Evolutionary conservation across 2,329 filamentous ascomycete genomes (phyloP).

Genomic region (Elsinoe necatrix): DNA sequence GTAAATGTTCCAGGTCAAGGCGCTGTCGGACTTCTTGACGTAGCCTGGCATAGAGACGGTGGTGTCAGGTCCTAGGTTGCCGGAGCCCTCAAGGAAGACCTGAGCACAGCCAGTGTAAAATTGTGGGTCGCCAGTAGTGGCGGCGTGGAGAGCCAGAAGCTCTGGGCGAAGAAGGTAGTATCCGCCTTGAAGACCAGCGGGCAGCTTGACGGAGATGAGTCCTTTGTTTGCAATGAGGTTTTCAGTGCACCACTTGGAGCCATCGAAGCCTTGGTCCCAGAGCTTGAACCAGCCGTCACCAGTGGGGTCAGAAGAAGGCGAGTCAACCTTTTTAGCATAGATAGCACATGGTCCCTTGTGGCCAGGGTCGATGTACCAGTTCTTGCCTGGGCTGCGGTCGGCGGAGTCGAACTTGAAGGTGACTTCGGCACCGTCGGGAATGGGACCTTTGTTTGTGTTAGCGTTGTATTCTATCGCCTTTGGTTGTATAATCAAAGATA

Average conservation of each 20-base stretch:
- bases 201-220: conserved; percentile 54
- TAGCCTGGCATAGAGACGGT: conserved; percentile 61
- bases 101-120: conserved; percentile 68
- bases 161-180: conserved; percentile 66
- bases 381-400: conserved; percentile 47
- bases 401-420: conserved; percentile 60
- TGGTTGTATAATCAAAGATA: too few relatives aligned
- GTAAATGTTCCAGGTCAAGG: conserved; percentile 60
- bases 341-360: conserved; percentile 64
- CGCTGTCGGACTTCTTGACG: conserved; percentile 45
- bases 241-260: conserved; percentile 59
- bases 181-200: conserved; percentile 52
- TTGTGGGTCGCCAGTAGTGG: conserved; percentile 53
- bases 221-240: conserved; percentile 58
- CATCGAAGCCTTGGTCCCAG: conserved; percentile 59
- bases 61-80: conserved; percentile 36
- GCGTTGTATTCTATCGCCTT: too few relatives aligned
- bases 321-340: conserved; percentile 61
- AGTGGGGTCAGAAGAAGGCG: conserved; percentile 29
- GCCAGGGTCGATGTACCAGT: conserved; percentile 47
- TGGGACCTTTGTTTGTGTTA: too few relatives aligned
- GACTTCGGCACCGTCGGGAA: conserved; percentile 46
- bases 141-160: conserved; percentile 59
- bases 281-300: conserved; percentile 73
- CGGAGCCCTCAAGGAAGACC: conserved; percentile 51